A percentile compares a stretch with the other conserved stretches of the same genome.
These are phyloP conservation scores for Metschnikowia lachancei DNA, from an alignment of 805 yeast species.

Conservation along the genomic window DNA sequence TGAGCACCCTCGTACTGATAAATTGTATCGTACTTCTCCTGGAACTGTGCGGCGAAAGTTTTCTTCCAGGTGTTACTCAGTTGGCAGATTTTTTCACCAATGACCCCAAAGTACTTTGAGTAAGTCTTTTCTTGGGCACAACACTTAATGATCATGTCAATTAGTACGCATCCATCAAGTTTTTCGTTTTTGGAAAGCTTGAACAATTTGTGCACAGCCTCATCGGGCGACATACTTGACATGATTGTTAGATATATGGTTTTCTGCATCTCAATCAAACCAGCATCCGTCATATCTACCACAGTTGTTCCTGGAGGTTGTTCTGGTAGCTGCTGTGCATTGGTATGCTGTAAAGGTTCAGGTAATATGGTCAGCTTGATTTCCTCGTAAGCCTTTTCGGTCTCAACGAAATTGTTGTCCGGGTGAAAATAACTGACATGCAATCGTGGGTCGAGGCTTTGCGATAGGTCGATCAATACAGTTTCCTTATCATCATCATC, in stretches of 20 bases:
- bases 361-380: constrained; percentile 39
- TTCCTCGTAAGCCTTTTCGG: constrained; percentile 48
- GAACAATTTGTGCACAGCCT: constrained; percentile 83
- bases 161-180: constrained; percentile 40
- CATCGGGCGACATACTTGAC: constrained; percentile 89
- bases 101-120: constrained; percentile 78
- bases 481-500: constrained; percentile 60
- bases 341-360: not conserved
- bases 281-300: constrained; percentile 18
- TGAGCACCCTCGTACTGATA: constrained; percentile 71
- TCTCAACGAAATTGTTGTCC: constrained; percentile 48
- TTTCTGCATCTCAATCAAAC: constrained; percentile 64
- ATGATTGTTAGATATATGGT: constrained; percentile 76
- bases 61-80: constrained; percentile 55
- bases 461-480: constrained; percentile 57
- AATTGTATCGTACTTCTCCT: constrained; percentile 51
- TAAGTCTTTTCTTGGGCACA: constrained; percentile 85
- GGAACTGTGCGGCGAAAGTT: constrained; percentile 53
- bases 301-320: not conserved
- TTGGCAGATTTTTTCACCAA: constrained; percentile 63
- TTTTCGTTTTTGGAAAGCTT: constrained; percentile 34
- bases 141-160: constrained; percentile 72
- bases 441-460: constrained; percentile 45
- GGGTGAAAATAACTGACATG: constrained; percentile 48
- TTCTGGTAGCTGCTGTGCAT: not conserved